These are phyloP conservation scores for Lipomyces spencermartinsiae DNA, from an alignment of 805 yeast genomes.

Conservation along the genomic window DNA sequence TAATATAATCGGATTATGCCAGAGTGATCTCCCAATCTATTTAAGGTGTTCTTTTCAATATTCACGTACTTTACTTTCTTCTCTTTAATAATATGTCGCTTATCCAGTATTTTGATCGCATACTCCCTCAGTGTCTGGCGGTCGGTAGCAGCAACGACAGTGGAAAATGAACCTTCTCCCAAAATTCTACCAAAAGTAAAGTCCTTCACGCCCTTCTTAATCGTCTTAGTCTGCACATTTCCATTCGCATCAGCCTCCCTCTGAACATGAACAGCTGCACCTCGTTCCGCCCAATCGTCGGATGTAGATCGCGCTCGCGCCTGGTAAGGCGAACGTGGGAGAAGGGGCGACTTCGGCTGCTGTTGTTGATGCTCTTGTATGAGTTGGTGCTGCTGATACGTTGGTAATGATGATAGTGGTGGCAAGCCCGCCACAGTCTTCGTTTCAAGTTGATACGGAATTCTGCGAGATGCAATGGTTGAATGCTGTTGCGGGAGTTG, in stretches of 20 bases:
- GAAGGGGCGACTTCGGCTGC: neutral
- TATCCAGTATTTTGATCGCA: constrained; percentile 90
- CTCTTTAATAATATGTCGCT: constrained; percentile 91
- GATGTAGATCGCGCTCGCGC: constrained; percentile 31
- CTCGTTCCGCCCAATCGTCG: constrained; percentile 61
- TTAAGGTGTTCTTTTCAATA: constrained; percentile 89
- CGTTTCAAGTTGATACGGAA: constrained; percentile 28
- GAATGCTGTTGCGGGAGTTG: neutral
- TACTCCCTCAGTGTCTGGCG: constrained; percentile 72
- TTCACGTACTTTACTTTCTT: constrained; percentile 94
- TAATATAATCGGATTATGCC: constrained; percentile 91
- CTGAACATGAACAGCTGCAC: constrained; percentile 63
- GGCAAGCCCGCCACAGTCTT: constrained; percentile 38
- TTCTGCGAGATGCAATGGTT: constrained; percentile 9
- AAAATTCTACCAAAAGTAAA: constrained; percentile 86
- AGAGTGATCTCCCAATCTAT: constrained; percentile 88
- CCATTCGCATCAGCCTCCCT: constrained; percentile 56
- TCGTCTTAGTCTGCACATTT: constrained; percentile 57
- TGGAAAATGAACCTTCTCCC: constrained; percentile 96
- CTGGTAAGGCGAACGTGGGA: neutral
- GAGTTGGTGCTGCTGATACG: constrained; percentile 14
- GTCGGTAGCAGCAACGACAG: constrained; percentile 87
- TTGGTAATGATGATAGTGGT: constrained; percentile 17
- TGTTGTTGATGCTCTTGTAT: constrained; percentile 16
- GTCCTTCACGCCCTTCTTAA: constrained; percentile 70